These are phyloP conservation scores for Nepenthes mirabilis DNA, from an alignment of 148 eudicot species.

Conservation along the genomic window DNA sequence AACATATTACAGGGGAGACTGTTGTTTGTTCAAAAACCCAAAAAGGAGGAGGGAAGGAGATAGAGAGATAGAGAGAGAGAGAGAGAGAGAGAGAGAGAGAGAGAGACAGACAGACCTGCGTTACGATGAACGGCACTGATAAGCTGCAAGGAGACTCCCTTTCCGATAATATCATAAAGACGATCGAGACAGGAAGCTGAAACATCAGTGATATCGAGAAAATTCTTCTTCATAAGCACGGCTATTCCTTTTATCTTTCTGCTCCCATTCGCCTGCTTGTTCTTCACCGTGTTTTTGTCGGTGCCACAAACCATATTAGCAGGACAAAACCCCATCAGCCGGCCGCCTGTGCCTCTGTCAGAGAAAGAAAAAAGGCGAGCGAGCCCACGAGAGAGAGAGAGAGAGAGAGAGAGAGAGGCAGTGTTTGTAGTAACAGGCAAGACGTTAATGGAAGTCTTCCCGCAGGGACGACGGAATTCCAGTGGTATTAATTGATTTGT, in stretches of 20 bases:
- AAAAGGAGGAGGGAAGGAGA: too few species aligned
- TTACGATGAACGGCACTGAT: slow-evolving; percentile 33
- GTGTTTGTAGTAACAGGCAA: not conserved
- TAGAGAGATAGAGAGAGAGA: not conserved
- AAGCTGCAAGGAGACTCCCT: slow-evolving; percentile 65
- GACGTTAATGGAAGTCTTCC: not conserved
- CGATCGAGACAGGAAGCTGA: slow-evolving; percentile 51
- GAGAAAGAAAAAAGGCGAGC: not conserved
- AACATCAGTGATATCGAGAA: slow-evolving; percentile 40
- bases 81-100: not conserved
- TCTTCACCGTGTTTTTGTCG: slow-evolving; percentile 2
- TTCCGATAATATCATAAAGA: slow-evolving; percentile 44
- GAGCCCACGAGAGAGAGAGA: not conserved
- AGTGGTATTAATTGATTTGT: too few species aligned
- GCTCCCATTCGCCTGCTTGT: not conserved
- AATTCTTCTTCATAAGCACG: slow-evolving; percentile 51
- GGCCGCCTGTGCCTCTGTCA: not conserved
- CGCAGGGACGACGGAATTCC: too few species aligned
- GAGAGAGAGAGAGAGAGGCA: too few species aligned
- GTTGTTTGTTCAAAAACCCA: not conserved
- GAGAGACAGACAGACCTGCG: slow-evolving; percentile 20
- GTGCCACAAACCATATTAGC: slow-evolving; percentile 19
- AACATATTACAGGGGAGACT: not conserved
- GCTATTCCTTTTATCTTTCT: slow-evolving; percentile 46
- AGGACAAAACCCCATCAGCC: slow-evolving; percentile 20